Conservation (phyloP, 768 basidiomycete genomes). For the Boletus huronensis region DNA sequence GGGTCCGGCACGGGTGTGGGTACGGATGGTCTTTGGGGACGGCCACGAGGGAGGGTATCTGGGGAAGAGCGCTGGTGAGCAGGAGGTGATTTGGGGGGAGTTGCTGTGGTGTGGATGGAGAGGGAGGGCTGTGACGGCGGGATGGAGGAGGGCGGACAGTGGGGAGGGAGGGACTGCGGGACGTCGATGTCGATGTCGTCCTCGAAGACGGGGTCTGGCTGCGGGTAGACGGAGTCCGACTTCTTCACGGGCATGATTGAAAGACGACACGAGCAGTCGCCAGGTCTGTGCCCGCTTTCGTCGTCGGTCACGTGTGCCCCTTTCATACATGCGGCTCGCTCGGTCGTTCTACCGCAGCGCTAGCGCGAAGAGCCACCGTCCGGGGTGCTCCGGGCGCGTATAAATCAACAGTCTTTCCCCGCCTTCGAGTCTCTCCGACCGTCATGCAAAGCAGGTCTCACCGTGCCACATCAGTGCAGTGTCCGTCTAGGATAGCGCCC, state of each 20-base stretch:
- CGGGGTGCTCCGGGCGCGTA: neutral
- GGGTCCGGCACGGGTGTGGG: constrained; percentile 43
- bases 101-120: constrained; percentile 15
- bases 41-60: constrained; percentile 6
- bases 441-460: constrained; percentile 1
- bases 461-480: neutral
- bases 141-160: neutral
- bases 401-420: neutral
- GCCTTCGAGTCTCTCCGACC: neutral
- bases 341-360: too few relatives aligned
- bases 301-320: constrained; percentile 20
- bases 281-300: constrained; percentile 23
- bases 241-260: constrained; percentile 26
- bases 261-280: constrained; percentile 11
- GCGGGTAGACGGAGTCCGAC: constrained; percentile 14
- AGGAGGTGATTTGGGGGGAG: constrained; percentile 7
- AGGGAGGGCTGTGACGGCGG: constrained; percentile 9
- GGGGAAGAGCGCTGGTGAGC: constrained; percentile 21
- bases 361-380: neutral
- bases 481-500: neutral
- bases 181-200: constrained; percentile 36
- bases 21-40: constrained; percentile 6
- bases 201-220: constrained; percentile 29
- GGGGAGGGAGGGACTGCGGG: neutral
- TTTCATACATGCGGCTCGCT: neutral